Conservation (phyloP, 2,329 filamentous ascomycete species). For the Trichoderma pleuroti region DNA sequence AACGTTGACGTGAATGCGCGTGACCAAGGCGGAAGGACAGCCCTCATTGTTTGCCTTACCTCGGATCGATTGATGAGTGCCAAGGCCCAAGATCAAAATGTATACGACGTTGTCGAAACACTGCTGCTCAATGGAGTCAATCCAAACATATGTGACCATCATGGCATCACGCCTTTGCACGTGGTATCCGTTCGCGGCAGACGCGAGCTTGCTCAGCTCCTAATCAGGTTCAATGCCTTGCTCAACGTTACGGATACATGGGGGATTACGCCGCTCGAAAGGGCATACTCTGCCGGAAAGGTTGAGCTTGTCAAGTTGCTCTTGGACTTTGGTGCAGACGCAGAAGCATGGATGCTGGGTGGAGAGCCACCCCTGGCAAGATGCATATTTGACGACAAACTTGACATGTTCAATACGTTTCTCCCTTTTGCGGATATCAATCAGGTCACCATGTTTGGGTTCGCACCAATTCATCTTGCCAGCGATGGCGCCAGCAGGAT, state of each 20-base stretch:
- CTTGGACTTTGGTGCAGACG: constrained; percentile 20
- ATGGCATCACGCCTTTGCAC: constrained; percentile 16
- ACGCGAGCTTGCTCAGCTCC: constrained; percentile 4
- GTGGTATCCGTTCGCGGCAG: constrained; percentile 12
- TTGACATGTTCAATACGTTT: constrained; percentile 18
- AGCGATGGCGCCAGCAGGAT: constrained; percentile 5
- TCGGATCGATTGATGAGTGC: constrained; percentile 9
- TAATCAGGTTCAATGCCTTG: constrained; percentile 21
- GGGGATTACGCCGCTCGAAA: constrained; percentile 20
- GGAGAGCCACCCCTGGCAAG: constrained; percentile 16
- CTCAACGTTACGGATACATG: constrained; percentile 16
- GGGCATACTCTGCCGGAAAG: constrained; percentile 17
- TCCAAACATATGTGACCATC: constrained; percentile 1
- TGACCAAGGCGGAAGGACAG: constrained; percentile 19
- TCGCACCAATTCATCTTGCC: constrained; percentile 19
- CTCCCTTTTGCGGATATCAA: constrained; percentile 17
- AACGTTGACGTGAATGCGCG: constrained; percentile 20
- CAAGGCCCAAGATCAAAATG: background rate
- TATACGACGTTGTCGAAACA: background rate
- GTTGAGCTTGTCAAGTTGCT: constrained; percentile 18
- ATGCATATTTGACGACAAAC: constrained; percentile 14
- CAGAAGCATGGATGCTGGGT: constrained; percentile 14
- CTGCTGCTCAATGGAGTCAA: constrained; percentile 12
- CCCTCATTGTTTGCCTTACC: constrained; percentile 5
- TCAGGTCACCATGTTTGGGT: background rate